Base-by-base conservation (phyloP, 106 monocot species). In the Alisma plantagoaquatica region DNA sequence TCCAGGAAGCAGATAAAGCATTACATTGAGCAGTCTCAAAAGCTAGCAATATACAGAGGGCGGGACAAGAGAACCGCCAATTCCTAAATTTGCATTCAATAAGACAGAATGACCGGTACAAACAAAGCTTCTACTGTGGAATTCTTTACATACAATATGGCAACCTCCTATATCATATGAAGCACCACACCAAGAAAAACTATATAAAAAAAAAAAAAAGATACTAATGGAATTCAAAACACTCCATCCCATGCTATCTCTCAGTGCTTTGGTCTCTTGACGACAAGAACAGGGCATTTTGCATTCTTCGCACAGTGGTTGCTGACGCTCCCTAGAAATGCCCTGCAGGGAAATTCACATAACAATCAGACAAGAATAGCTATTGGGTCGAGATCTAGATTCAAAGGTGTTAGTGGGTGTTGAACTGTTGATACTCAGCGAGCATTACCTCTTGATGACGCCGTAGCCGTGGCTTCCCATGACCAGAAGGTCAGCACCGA, bases 391-490 rank as follows among this genome's bases (percentile, higher is more conserved):
- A 8, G 11, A 23, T 1, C 14, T 12, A 21, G 31, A 28, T 20
- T 14, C 35, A 38, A 38, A 38, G 6, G 35, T 14, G 14, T 7
- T 38, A 6, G 14, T 6, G 14, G 35, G 14, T 6, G 14, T 38
- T 14, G 35, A 38, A 14, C 9, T 38, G 35, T 6, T 38, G 35
- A 14, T 6, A 7, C 35, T 6, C 9, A 38, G 35, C 35, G n/a
- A n/a, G n/a, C n/a, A n/a, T 38, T 23, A 76, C 87, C 87, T 87
- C 57, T 78, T 82, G 63, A 87, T 73, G 45, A 82, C 54, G 55
- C 87, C 87, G 41, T 87, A 78, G 16, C 87, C 75, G 73, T 78
- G 87, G 51, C 69, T 81, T 21, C 81, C 86, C 81, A 86, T 65
- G 19, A 86, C 86, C 27, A 86, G 32, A 2, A 86, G 3, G 42